Evolutionary conservation across 345 rosid genomes (phyloP), one percentile per base, ranked within the genome.

Genomic region (Stellera chamaejasme): DNA sequence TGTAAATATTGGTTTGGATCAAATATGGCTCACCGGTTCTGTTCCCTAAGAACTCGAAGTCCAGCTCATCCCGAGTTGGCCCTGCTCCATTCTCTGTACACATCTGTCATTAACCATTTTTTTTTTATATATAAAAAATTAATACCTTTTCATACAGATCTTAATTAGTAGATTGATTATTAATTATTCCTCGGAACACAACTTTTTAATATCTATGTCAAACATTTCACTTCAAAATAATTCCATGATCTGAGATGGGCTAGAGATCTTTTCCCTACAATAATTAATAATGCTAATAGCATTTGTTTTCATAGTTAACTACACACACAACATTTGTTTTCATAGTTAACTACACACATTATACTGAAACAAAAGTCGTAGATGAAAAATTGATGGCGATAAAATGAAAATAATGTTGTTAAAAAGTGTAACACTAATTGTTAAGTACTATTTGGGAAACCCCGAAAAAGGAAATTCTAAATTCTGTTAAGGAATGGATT

Each of bases 21-120:
- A 93, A 55, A 58, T 89, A 93, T 0, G 99, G 99, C 25, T 93
- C 60, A 23, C 99, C 97, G 2, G 76, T 87, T 67, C 97, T 80
- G 43, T 93, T 93, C 53, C 99, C 99, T 69, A 93, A 52, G 82
- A 93, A 93, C 78, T 93, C 99, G 55, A 93, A 76, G 63, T 93
- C 99, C 57, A 93, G 42, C 71, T 93, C 99, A 70, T 93, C 99
- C 60, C 99, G 83, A 50, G 80, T 80, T 56, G 97, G 97, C 53
- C 99, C 62, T 15, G 97, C 96, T 7, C 94, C 97, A 61, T 82
- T 80, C 74, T 84, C 96, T 3, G 93, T 67, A 44, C 98, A 92
- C 98, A 92, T 92, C 98, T 92, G 81, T 57, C 69, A 44, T 27
- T 72, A 55, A 55, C 2, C 43, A 3, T 5, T 10, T 52, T 9